Evolutionary conservation across 345 rosid species (phyloP), one percentile per base, ranked within the genome.

Genomic region (Dipteronia sinensis): DNA sequence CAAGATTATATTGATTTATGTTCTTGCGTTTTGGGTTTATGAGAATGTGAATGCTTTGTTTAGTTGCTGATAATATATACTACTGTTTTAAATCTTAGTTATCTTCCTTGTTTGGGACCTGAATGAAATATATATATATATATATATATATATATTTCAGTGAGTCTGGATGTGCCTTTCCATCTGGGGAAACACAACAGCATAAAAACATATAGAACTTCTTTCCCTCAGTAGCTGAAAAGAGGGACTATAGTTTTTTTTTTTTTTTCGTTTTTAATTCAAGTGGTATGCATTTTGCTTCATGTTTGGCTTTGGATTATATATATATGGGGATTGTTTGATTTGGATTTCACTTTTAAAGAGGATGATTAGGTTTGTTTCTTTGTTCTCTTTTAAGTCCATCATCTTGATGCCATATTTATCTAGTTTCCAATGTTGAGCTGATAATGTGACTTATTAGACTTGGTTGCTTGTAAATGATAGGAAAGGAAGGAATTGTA

Each of bases 1-100:
- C 16, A 47, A 64, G 16, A 56, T 34, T 80, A 61, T 66, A 67
- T 58, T 7, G 1, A 58, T 71, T 10, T 74, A 38, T 38, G 58
- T 38, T 25, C 59, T 73, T 16, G n/a, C 49, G 20, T 73, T 71
- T 27, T 58, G 34, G 3, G 15, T 69, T 76, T 46, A 29, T 56
- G 44, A 58, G 69, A 40, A 27, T 44, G 71, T 34, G 46, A 70
- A 25, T 72, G 76, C 61, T 69, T 53, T 49, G 69, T 55, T 83
- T 83, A 58, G 34, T 76, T 58, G 63, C 11, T 69, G 73, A 67
- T 44, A 64, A 69, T 74, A 73, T 47, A 63, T 11, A 65, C 17
- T 12, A 15, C 40, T 68, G 46, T 61, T 53, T 64, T 73, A 31
- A 76, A 64, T 73, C 68, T 73, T 55, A 8, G 74, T 65, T 81